These are phyloP conservation scores for Saccharomycopsis sp. DNA, from an alignment of 805 yeast genomes.

Conservation along the genomic window DNA sequence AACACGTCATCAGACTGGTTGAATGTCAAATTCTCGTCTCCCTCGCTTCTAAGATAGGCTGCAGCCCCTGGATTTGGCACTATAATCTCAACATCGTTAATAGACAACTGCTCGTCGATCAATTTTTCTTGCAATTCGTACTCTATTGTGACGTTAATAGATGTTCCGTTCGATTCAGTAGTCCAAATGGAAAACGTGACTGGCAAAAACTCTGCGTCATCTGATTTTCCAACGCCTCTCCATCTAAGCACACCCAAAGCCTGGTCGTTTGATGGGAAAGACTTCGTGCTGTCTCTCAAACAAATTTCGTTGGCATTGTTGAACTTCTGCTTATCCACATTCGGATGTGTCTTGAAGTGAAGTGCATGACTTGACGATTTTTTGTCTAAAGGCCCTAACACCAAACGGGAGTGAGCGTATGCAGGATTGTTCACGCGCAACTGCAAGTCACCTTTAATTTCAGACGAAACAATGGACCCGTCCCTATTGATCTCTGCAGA, in stretches of 20 bases:
- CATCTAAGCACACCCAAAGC: conserved; percentile 88
- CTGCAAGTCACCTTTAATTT: conserved; percentile 86
- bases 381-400: conserved; percentile 43
- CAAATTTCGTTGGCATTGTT: conserved; percentile 51
- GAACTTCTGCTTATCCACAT: conserved; percentile 77
- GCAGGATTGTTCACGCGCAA: conserved; percentile 76
- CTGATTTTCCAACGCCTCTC: conserved; percentile 66
- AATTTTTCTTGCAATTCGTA: conserved; percentile 59
- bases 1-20: conserved; percentile 65
- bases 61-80: conserved; percentile 64
- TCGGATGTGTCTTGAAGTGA: conserved; percentile 92
- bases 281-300: conserved; percentile 67
- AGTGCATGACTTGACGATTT: conserved; percentile 37
- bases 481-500: conserved; percentile 77
- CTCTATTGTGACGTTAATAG: conserved; percentile 77
- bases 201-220: conserved; percentile 52
- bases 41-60: conserved; percentile 43
- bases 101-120: conserved; percentile 37
- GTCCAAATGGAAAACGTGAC: conserved; percentile 81
- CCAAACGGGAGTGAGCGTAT: conserved; percentile 58
- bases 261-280: conserved; percentile 89
- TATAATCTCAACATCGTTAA: conserved; percentile 33
- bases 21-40: conserved; percentile 45
- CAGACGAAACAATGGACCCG: conserved; percentile 63
- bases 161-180: conserved; percentile 48